Conservation (phyloP, 306 rosid species). For the Arachis stenosperma region DNA sequence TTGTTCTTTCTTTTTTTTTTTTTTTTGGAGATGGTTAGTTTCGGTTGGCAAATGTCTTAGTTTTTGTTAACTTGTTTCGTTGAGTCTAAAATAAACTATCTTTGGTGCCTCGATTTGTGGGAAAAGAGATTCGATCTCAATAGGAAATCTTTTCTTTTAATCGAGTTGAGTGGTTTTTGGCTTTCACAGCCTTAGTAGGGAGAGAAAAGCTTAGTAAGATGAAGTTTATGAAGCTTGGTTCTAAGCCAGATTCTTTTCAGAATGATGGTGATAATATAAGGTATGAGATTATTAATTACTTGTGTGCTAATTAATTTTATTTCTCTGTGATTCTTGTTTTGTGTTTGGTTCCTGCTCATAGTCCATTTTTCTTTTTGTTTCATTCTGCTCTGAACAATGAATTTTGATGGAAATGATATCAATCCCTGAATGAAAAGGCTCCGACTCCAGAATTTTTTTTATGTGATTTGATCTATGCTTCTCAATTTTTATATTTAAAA, state of each 20-base stretch:
- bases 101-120: slow-evolving; percentile 53
- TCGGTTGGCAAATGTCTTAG: slow-evolving; percentile 45
- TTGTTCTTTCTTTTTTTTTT: neutral
- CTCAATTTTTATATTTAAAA: neutral
- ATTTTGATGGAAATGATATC: slow-evolving; percentile 7
- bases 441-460: neutral
- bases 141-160: slow-evolving; percentile 37
- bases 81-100: slow-evolving; percentile 49
- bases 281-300: slow-evolving; percentile 29
- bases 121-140: slow-evolving; percentile 61
- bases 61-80: slow-evolving; percentile 66
- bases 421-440: neutral
- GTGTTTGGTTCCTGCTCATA: slow-evolving; percentile 19
- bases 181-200: slow-evolving; percentile 12
- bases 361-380: slow-evolving; percentile 27
- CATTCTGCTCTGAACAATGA: slow-evolving; percentile 1
- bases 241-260: slow-evolving; percentile 84
- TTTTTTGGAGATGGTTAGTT: slow-evolving; percentile 40
- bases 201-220: slow-evolving; percentile 39
- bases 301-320: no score
- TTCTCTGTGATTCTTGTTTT: no score
- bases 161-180: slow-evolving; percentile 23
- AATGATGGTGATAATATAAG: slow-evolving; percentile 73
- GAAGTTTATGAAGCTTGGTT: slow-evolving; percentile 97
- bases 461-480: slow-evolving; percentile 11